phyloP scores from a whole-genome alignment of 2,329 filamentous ascomycete species.

The Nemania sp. region DNA sequence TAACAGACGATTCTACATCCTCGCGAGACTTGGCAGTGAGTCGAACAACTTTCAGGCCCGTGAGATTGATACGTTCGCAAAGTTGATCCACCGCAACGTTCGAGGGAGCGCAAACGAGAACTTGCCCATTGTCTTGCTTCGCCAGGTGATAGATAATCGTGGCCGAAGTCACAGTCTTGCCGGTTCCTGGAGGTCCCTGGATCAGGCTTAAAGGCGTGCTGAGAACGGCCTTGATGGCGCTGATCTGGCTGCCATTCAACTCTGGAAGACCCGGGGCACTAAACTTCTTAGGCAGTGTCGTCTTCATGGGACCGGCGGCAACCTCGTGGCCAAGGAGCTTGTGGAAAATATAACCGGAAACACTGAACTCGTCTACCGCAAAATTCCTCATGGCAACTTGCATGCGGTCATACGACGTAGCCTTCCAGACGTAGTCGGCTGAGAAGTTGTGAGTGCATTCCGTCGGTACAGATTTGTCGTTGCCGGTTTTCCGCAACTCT shows the following conservation, averaged over 20 bases:
- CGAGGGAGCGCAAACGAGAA: constrained; percentile 94
- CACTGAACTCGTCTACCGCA: constrained; percentile 95
- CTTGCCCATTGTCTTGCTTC: constrained; percentile 92
- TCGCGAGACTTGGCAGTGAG: constrained; percentile 98
- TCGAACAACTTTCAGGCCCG: constrained; percentile 93
- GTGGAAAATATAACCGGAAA: constrained; percentile 98
- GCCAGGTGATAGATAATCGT: constrained; percentile 98
- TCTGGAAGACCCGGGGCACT: constrained; percentile 93
- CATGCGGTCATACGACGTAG: constrained; percentile 99
- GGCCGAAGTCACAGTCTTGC: constrained; percentile 97
- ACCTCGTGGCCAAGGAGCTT: constrained; percentile 95
- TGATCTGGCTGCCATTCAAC: constrained; percentile 93
- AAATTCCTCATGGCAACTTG: constrained; percentile 99
- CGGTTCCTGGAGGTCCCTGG: constrained; percentile 93
- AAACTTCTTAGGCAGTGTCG: constrained; percentile 93
- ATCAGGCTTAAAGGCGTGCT: constrained; percentile 94
- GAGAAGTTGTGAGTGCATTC: constrained; percentile 98
- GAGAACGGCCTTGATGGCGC: constrained; percentile 92
- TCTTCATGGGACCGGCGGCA: constrained; percentile 92
- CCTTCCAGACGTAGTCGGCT: constrained; percentile 99
- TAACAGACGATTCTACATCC: constrained; percentile 97
- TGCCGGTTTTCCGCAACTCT: constrained; percentile 89
- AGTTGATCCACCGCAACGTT: constrained; percentile 99
- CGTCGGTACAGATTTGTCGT: constrained; percentile 93
- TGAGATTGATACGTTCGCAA: constrained; percentile 93